phyloP scores from a whole-genome alignment of 2,329 filamentous ascomycete species.

The Zasmidium citrigriseum region DNA sequence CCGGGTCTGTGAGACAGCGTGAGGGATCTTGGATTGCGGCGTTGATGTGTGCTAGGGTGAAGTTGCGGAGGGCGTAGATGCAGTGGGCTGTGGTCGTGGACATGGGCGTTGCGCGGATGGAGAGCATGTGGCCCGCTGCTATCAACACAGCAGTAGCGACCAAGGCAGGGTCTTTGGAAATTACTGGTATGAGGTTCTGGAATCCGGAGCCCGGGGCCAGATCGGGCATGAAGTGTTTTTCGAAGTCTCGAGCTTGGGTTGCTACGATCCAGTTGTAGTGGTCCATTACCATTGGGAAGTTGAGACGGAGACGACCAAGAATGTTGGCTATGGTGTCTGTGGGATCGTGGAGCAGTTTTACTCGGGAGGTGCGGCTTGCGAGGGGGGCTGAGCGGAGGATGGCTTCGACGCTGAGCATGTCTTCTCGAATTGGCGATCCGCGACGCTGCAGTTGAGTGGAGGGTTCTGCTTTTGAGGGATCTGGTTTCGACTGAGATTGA shows the following conservation, averaged over 20 bases:
- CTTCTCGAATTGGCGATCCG: too few species aligned
- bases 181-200: not conserved
- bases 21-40: slow-evolving; percentile 23
- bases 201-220: not conserved
- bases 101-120: slow-evolving; percentile 1
- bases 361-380: too few species aligned
- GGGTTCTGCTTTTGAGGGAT: too few species aligned
- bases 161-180: not conserved
- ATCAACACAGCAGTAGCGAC: slow-evolving; percentile 1
- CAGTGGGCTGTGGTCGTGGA: not conserved
- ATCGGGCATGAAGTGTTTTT: slow-evolving; percentile 6
- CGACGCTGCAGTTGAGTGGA: too few species aligned
- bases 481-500: too few species aligned
- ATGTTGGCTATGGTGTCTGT: too few species aligned
- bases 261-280: slow-evolving; percentile 12
- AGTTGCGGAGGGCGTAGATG: slow-evolving; percentile 9
- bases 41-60: slow-evolving; percentile 23
- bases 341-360: too few species aligned
- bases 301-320: too few species aligned
- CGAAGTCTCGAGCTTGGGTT: slow-evolving; percentile 1
- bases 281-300: too few species aligned
- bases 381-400: too few species aligned
- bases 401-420: too few species aligned
- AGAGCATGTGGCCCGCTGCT: slow-evolving; percentile 10
- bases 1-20: slow-evolving; percentile 19